These are phyloP conservation scores for Vararia minispora DNA, from an alignment of 768 basidiomycete genomes.

Conservation along the genomic window DNA sequence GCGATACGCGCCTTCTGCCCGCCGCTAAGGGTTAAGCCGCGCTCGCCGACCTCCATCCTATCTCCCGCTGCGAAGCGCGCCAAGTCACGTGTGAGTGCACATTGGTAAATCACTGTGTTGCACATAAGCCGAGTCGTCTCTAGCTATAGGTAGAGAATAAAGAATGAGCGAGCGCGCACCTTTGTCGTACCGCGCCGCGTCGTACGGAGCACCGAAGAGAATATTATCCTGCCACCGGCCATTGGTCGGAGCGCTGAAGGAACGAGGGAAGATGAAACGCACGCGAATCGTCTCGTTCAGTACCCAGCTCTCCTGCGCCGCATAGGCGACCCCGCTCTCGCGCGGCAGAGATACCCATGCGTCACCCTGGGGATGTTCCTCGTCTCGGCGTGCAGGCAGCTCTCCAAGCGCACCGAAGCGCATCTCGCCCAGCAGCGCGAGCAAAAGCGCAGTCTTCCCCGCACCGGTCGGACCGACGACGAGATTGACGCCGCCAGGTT, in stretches of 20 bases:
- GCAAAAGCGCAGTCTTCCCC: slow-evolving; percentile 55
- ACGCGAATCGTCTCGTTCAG: slow-evolving; percentile 70
- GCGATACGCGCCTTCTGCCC: slow-evolving; percentile 52
- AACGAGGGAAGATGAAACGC: too few relatives aligned
- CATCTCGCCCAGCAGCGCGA: slow-evolving; percentile 62
- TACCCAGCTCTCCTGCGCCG: slow-evolving; percentile 80
- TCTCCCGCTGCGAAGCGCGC: slow-evolving; percentile 38
- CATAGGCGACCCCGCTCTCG: slow-evolving; percentile 60
- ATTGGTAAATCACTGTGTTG: slow-evolving; percentile 17
- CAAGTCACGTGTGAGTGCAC: slow-evolving; percentile 26
- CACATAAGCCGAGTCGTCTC: too few relatives aligned
- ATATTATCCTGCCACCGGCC: too few relatives aligned
- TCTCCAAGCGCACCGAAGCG: slow-evolving; percentile 41
- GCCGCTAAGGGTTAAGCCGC: slow-evolving; percentile 39
- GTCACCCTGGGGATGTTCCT: too few relatives aligned
- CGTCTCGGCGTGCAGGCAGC: too few relatives aligned
- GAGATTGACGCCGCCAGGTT: slow-evolving; percentile 39
- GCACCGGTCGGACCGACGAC: slow-evolving; percentile 47
- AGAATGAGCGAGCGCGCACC: too few relatives aligned
- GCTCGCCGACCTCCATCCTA: slow-evolving; percentile 48
- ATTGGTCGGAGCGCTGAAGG: too few relatives aligned
- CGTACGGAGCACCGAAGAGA: slow-evolving; percentile 34
- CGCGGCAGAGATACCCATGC: slow-evolving; percentile 67
- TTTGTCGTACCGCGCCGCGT: slow-evolving; percentile 32
- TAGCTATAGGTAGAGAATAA: too few relatives aligned